A percentile compares a stretch with the other conserved stretches of the same genome.
Evolutionary conservation across 441 rosid species (phyloP).

Genomic region (Corymbia calophylla): DNA sequence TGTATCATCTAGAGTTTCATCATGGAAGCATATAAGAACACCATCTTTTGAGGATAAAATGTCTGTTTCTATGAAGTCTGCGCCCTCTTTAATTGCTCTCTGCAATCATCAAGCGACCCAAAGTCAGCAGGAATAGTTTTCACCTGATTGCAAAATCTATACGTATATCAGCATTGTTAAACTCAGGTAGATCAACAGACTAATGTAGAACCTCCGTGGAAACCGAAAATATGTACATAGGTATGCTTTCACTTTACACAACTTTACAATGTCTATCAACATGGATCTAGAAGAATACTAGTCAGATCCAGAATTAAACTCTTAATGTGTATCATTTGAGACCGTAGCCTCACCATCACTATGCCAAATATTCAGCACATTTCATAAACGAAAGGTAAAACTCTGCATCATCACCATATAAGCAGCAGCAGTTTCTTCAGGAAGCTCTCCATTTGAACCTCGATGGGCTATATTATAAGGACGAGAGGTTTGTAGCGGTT

Average conservation of each 20-base stretch:
- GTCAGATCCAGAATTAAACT: background rate
- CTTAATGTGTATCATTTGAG: background rate
- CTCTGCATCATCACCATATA: conserved; percentile 44
- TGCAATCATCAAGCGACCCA: conserved; percentile 23
- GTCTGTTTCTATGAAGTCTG: conserved; percentile 96
- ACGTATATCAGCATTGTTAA: background rate
- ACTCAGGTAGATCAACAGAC: background rate
- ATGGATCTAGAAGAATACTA: background rate
- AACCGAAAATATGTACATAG: background rate
- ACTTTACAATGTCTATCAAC: background rate
- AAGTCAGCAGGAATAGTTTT: background rate
- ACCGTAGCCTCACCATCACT: background rate
- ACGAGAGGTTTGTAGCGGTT: conserved; percentile 76
- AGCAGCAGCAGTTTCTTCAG: conserved; percentile 93
- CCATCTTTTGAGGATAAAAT: conserved; percentile 81
- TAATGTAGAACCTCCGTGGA: background rate
- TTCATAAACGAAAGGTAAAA: background rate
- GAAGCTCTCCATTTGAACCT: conserved; percentile 92
- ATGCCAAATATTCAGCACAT: background rate
- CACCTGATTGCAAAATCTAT: background rate
- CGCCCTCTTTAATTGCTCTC: conserved; percentile 94
- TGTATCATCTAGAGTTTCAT: conserved; percentile 68
- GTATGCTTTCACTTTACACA: background rate
- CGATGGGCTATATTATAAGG: conserved; percentile 87
- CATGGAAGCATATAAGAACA: conserved; percentile 79